A percentile compares a stretch with the other conserved stretches of the same genome.
Conservation (phyloP, 2,329 filamentous ascomycete genomes). For the Colletotrichum sojae region DNA sequence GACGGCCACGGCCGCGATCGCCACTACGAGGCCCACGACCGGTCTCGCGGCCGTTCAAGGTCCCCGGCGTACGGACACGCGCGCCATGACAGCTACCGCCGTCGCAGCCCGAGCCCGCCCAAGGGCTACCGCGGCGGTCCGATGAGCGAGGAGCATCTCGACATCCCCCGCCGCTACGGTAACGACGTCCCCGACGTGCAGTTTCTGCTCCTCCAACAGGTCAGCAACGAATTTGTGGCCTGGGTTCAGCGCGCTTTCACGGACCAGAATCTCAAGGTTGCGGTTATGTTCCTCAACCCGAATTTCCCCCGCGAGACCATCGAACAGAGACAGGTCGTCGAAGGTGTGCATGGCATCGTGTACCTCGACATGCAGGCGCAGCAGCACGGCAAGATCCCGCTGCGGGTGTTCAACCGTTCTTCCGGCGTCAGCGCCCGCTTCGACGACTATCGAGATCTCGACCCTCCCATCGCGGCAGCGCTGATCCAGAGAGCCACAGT, state of each 20-base stretch:
- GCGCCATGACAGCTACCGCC: constrained; percentile 70
- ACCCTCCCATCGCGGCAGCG: constrained; percentile 83
- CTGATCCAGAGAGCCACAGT: constrained; percentile 81
- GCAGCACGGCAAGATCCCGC: constrained; percentile 78
- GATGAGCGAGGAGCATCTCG: constrained; percentile 72
- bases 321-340: constrained; percentile 87
- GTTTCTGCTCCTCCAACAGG: constrained; percentile 83
- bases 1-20: constrained; percentile 69
- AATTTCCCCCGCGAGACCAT: constrained; percentile 78
- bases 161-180: constrained; percentile 80
- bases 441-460: constrained; percentile 88
- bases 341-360: constrained; percentile 89
- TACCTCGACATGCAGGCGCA: constrained; percentile 81
- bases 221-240: constrained; percentile 83
- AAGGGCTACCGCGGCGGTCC: constrained; percentile 56
- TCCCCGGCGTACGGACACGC: constrained; percentile 69
- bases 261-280: constrained; percentile 78
- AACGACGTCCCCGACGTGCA: constrained; percentile 90
- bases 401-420: constrained; percentile 89
- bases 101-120: constrained; percentile 78
- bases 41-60: constrained; percentile 75
- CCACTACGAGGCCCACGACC: constrained; percentile 54
- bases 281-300: constrained; percentile 84
- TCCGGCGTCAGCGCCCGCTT: constrained; percentile 82
- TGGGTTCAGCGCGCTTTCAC: constrained; percentile 87